Evolutionary conservation across 148 eudicot genomes (phyloP).

Genomic region (Rhododendron ferrugineum): DNA sequence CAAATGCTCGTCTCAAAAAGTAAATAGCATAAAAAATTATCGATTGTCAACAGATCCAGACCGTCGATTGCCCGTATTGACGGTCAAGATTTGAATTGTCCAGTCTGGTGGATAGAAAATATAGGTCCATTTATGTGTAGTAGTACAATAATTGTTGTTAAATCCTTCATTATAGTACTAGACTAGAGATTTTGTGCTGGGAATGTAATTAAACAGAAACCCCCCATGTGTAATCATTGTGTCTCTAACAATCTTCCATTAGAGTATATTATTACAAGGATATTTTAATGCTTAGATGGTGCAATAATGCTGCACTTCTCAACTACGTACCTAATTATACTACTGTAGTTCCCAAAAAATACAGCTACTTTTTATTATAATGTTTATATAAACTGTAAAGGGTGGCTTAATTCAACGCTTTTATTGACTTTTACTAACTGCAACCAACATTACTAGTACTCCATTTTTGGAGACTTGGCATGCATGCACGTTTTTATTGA

Average conservation of each 20-base stretch:
- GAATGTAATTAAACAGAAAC: background rate
- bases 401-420: background rate
- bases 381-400: background rate
- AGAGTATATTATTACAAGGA: background rate
- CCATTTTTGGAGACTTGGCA: background rate
- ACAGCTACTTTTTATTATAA: background rate
- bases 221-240: background rate
- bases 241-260: background rate
- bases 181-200: background rate
- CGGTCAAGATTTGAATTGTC: background rate
- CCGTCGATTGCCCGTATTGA: background rate
- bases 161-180: background rate
- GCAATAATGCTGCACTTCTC: background rate
- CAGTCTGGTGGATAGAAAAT: background rate
- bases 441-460: background rate
- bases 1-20: too few species aligned
- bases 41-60: background rate
- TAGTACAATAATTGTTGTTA: background rate
- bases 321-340: background rate
- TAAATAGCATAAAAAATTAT: too few species aligned
- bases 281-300: background rate
- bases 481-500: background rate
- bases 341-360: background rate
- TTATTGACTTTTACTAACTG: background rate
- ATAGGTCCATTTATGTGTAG: background rate